Base-by-base conservation (phyloP, 805 yeast genomes). In the Myxozyma neotropica region DNA sequence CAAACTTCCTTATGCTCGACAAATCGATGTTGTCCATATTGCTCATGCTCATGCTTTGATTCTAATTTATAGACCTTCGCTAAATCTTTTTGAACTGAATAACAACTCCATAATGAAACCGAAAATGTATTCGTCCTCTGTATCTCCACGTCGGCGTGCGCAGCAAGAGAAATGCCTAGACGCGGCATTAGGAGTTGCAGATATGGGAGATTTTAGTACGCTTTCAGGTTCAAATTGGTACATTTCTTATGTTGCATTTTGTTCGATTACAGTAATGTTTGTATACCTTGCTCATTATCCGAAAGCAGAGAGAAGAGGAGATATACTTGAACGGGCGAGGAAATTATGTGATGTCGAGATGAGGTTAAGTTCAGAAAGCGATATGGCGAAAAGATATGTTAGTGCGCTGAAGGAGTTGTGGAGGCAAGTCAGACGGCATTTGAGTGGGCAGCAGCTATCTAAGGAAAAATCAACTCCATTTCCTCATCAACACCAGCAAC, bases 191-290 rank as follows among this genome's bases (percentile, higher is more conserved):
- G 7, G 38, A 15, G 63, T 61, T n/a, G 51, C 64, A 2, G 53
- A 54, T 3, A 50, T 57, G 45, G 47, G 55, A 24, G 57, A 39
- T 7, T 57, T 55, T 33, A 26, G 26, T 10, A 13, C 40, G 7
- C 17, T 61, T 13, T 48, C 63, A 3, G 58, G 64, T 3, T 51
- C 64, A 31, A 36, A 53, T 24, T 61, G 64, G 64, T 50, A 52
- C 38, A 50, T 45, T 0, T 53, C 64, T 10, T 61, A 61, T 39
- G 45, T 61, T 23, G 55, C 35, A n/a, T 61, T 61, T 36, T 61
- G 64, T 36, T 50, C 64, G 5, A 46, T 54, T 21, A 61, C 63
- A 6, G 59, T 61, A 36, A 61, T 61, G 64, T 61, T 61, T 53
- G 59, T 61, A 23, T 61, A 58, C 43, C 44, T 61, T 24, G 40